A percentile compares a stretch with the other conserved stretches of the same genome.
phyloP scores from a whole-genome alignment of 345 rosid species.

The Carallia pectinifolia region DNA sequence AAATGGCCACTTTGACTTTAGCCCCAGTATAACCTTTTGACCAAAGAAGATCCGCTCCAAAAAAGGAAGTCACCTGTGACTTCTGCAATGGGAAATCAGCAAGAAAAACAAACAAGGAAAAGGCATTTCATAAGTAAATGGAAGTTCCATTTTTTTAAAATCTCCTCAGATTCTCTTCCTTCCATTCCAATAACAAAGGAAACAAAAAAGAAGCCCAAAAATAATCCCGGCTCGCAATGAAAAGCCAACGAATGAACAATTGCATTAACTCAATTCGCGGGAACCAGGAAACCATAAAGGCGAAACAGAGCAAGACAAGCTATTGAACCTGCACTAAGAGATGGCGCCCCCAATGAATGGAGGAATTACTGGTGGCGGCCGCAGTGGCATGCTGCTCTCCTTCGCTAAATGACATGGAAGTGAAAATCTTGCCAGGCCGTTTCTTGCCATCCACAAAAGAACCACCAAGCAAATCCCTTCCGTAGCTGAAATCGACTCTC shows the following conservation, averaged over 20 bases:
- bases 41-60: conserved; percentile 94
- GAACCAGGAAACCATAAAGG: background rate
- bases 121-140: too few species aligned
- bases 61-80: conserved; percentile 89
- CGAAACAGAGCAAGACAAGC: background rate
- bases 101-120: background rate
- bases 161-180: background rate
- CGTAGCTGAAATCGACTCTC: conserved; percentile 60
- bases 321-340: conserved; percentile 60
- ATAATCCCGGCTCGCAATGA: background rate
- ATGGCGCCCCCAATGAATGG: conserved; percentile 71
- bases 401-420: conserved; percentile 78
- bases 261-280: background rate
- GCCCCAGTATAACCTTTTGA: conserved; percentile 82
- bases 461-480: conserved; percentile 54
- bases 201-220: background rate
- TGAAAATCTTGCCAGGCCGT: conserved; percentile 86
- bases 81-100: conserved; percentile 42
- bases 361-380: conserved; percentile 54
- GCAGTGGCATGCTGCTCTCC: conserved; percentile 28
- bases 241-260: background rate
- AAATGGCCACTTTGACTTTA: conserved; percentile 97
- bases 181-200: background rate
- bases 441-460: conserved; percentile 61
- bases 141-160: background rate